Conservation (phyloP, 139 green algal species). For the Picochlorum costavermella region DNA sequence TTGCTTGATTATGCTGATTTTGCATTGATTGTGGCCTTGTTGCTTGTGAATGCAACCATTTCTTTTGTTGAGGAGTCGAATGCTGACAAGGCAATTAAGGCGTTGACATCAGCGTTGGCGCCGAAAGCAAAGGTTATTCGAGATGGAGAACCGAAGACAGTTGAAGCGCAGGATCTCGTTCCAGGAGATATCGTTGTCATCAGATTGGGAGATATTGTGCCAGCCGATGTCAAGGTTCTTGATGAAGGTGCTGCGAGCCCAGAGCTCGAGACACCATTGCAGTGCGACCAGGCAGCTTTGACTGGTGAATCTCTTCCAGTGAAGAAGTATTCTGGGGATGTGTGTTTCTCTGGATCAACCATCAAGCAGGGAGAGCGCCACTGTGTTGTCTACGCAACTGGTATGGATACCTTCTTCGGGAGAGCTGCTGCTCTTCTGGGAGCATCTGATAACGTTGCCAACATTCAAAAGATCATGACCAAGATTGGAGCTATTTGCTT, state of each 20-base stretch:
- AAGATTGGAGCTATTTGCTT: conserved; percentile 75
- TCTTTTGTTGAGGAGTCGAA: conserved; percentile 66
- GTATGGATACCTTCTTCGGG: conserved; percentile 84
- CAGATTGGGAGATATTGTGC: conserved; percentile 70
- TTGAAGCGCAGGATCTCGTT: conserved; percentile 57
- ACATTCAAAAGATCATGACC: conserved; percentile 81
- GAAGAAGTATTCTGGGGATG: conserved; percentile 72
- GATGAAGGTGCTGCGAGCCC: conserved; percentile 21
- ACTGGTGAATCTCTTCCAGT: conserved; percentile 81
- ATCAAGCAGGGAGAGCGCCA: conserved; percentile 84
- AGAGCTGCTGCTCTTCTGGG: conserved; percentile 70
- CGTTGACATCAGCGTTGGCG: conserved; percentile 61
- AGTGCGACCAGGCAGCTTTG: conserved; percentile 75
- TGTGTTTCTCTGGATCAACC: conserved; percentile 69
- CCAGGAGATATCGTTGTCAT: conserved; percentile 74
- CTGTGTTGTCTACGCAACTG: conserved; percentile 66
- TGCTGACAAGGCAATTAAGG: conserved; percentile 74
- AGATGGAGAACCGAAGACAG: conserved; percentile 39
- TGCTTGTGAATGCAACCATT: conserved; percentile 64
- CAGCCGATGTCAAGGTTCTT: conserved; percentile 80
- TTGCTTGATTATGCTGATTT: conserved; percentile 77
- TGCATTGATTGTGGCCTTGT: conserved; percentile 43
- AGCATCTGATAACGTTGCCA: conserved; percentile 65
- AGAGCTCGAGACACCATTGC: conserved; percentile 54
- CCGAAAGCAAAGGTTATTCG: conserved; percentile 56